Base-by-base conservation (phyloP, 164 flowering plant species). In the Liquidambar formosana region DNA sequence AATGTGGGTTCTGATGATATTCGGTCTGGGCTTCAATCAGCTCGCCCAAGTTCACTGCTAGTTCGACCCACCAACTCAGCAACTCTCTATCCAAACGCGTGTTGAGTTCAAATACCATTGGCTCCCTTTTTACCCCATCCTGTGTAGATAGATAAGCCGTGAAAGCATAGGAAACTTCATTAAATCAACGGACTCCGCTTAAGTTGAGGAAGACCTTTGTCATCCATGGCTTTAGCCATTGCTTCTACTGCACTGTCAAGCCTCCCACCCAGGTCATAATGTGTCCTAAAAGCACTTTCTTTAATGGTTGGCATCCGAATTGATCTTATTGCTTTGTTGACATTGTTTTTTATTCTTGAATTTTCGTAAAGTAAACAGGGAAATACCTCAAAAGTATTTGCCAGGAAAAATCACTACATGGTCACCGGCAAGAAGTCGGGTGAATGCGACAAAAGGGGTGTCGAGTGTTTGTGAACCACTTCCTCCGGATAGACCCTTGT, bases 401-500 rank as follows among this genome's bases (percentile, higher is more conserved):
- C 33, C 74, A n/a, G 74, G 70, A 49, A 67, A 73, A 52, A 5
- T 63, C 26, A 28, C 25, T 56, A 57, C 60, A 61, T 61, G 75
- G 33, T 38, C 51, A 18, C 12, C 8, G 19, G 65, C 68, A 25
- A 66, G 71, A 33, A 66, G 64, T 63, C 49, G 68, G 19, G 59
- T 83, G 28, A 73, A 74, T 44, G 94, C 92, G n/a, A 75, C 83
- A 2, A 90, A 93, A 81, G 97, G 89, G 0, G 85, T 83, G 10
- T 93, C 98, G 9, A 86, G 88, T 74, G 82, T 88, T n/a, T 89
- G 95, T 70, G 86, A 77, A 60, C 95, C 97, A 43, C 89, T 89
- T 72, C 89, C 95, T 76, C 90, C 98, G 0, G 96, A 93, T 72
- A 84, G 97, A 65, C 98, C 98, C 0, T 33, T 93, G 65, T 91